phyloP scores from a whole-genome alignment of 495 filamentous ascomycete species.

The Penicilliopsis zonata region DNA sequence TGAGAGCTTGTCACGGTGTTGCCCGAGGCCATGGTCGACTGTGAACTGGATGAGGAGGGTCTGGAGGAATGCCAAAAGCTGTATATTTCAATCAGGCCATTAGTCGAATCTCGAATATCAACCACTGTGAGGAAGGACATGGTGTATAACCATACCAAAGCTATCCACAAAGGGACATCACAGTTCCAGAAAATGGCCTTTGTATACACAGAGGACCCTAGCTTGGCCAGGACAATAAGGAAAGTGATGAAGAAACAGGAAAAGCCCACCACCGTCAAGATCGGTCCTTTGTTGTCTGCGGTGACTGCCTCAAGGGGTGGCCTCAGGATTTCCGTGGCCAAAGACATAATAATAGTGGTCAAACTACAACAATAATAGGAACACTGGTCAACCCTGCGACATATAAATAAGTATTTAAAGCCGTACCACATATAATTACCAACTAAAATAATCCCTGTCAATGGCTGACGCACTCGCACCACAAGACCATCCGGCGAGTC shows the following conservation, averaged over 20 bases:
- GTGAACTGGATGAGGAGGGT: conserved; percentile 14
- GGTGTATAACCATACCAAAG: background rate
- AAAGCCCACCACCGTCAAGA: conserved; percentile 7
- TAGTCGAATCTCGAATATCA: background rate
- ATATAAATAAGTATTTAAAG: too few species aligned
- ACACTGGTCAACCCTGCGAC: too few species aligned
- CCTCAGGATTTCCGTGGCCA: too few species aligned
- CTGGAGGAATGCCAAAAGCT: conserved; percentile 10
- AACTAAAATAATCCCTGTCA: too few species aligned
- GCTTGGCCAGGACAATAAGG: background rate
- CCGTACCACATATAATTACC: too few species aligned
- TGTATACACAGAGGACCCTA: background rate
- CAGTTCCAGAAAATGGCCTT: background rate
- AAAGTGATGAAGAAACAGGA: conserved; percentile 4
- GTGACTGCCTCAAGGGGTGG: too few species aligned
- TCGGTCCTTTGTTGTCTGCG: conserved; percentile 7
- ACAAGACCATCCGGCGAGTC: too few species aligned
- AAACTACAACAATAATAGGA: too few species aligned
- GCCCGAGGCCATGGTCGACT: conserved; percentile 16
- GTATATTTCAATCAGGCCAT: background rate
- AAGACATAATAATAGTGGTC: too few species aligned
- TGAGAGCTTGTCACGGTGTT: conserved; percentile 8
- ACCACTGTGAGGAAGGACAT: background rate
- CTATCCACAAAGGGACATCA: background rate
- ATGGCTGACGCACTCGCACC: too few species aligned